These are phyloP conservation scores for Neofusicoccum cordaticola DNA, from an alignment of 2,329 filamentous ascomycete genomes.

Conservation along the genomic window DNA sequence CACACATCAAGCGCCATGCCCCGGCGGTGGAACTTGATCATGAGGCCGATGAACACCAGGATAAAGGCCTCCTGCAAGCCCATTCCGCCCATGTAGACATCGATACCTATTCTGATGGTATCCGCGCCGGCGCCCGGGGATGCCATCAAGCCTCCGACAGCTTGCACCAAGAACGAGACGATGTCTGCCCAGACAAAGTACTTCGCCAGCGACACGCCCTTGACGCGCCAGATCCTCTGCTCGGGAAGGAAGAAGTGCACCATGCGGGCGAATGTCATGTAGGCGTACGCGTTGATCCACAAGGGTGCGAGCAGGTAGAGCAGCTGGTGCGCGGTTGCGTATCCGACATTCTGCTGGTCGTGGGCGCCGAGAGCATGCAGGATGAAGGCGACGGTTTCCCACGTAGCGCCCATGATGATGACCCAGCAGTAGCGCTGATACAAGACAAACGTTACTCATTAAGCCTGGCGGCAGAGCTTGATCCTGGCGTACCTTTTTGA, in stretches of 20 bases:
- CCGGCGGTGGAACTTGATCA: slow-evolving; percentile 21
- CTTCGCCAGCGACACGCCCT: slow-evolving; percentile 37
- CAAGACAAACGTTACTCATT: neutral
- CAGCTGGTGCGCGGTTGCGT: slow-evolving; percentile 37
- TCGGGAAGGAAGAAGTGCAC: slow-evolving; percentile 39
- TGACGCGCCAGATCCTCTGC: slow-evolving; percentile 34
- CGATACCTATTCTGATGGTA: slow-evolving; percentile 38
- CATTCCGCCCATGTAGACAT: slow-evolving; percentile 40
- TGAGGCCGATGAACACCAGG: slow-evolving; percentile 17
- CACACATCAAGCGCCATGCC: slow-evolving; percentile 16
- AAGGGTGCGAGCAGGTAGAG: slow-evolving; percentile 46
- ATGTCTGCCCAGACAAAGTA: slow-evolving; percentile 48
- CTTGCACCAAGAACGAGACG: slow-evolving; percentile 46
- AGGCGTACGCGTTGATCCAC: slow-evolving; percentile 48
- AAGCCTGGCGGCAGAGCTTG: neutral
- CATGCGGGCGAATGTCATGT: slow-evolving; percentile 40
- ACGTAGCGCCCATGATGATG: slow-evolving; percentile 43
- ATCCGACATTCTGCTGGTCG: slow-evolving; percentile 35
- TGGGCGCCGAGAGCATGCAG: slow-evolving; percentile 41
- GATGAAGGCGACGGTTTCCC: slow-evolving; percentile 45
- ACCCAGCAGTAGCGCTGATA: slow-evolving; percentile 42
- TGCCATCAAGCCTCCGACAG: slow-evolving; percentile 38
- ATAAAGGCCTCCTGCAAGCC: slow-evolving; percentile 33
- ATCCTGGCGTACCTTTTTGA: slow-evolving; percentile 18
- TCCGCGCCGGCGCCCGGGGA: slow-evolving; percentile 25